Percentiles rank a stretch among this genome's conserved stretches.
These are phyloP conservation scores for Termitomyces sp. DNA, from an alignment of 768 basidiomycete species.

Conservation along the genomic window DNA sequence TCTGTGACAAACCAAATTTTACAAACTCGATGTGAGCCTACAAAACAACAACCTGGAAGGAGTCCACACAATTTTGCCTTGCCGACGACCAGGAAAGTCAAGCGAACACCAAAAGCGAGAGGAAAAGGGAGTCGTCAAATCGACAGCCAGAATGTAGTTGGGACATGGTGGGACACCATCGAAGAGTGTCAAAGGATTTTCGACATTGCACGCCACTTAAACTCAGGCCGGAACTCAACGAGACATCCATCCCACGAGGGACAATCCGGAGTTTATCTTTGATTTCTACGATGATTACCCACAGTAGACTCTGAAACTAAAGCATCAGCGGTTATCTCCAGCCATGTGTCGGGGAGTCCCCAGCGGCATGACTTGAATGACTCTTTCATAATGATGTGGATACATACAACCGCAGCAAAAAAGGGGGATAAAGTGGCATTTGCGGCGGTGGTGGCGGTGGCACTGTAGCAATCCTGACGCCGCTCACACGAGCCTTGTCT, in stretches of 20 bases:
- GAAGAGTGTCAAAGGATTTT: neutral
- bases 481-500: too few species aligned
- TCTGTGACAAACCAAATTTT: neutral
- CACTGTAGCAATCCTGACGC: too few species aligned
- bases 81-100: neutral
- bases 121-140: too few species aligned
- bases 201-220: neutral
- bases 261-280: neutral
- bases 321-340: neutral
- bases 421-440: too few species aligned
- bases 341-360: too few species aligned
- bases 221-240: neutral
- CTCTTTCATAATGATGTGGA: too few species aligned
- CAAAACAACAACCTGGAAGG: too few species aligned
- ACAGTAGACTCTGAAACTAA: neutral
- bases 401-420: too few species aligned
- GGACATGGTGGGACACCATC: neutral
- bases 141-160: neutral
- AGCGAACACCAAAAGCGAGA: too few species aligned
- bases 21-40: too few species aligned
- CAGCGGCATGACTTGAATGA: neutral
- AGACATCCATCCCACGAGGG: neutral
- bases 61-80: neutral
- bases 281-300: neutral
- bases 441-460: too few species aligned